Evolutionary conservation across 1,284 basidiomycete genomes (phyloP).

Genomic region (Tilletia setariae): DNA sequence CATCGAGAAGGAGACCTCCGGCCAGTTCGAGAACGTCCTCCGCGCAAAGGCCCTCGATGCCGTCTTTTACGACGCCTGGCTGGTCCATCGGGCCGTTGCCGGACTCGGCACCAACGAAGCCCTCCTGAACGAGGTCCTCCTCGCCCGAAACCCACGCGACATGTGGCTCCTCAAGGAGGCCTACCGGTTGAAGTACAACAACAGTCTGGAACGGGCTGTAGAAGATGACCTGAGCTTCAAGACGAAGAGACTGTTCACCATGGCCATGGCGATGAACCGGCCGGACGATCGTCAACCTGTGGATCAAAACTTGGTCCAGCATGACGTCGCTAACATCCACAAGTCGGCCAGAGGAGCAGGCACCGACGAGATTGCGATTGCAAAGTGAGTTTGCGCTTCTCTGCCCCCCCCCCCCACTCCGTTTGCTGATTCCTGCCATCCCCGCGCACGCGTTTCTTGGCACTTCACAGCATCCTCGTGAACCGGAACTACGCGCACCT

Average conservation of each 20-base stretch:
- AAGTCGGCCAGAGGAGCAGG: conserved; percentile 35
- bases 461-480: conserved; percentile 40
- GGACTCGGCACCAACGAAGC: conserved; percentile 52
- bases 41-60: conserved; percentile 46
- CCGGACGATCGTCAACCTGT: conserved; percentile 39
- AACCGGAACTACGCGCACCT: conserved; percentile 46
- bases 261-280: conserved; percentile 47
- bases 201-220: conserved; percentile 48
- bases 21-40: conserved; percentile 46
- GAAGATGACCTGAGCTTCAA: conserved; percentile 51
- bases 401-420: background rate
- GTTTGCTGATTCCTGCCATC: background rate
- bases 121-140: too few species aligned
- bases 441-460: background rate
- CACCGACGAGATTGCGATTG: conserved; percentile 39
- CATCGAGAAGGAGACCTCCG: conserved; percentile 51
- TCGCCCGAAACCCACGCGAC: conserved; percentile 46
- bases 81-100: conserved; percentile 45
- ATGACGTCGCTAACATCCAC: conserved; percentile 30
- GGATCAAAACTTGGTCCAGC: conserved; percentile 31
- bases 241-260: conserved; percentile 48
- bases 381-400: conserved; percentile 24
- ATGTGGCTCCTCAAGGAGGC: conserved; percentile 49
- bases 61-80: conserved; percentile 45
- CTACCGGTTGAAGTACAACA: conserved; percentile 40